These are phyloP conservation scores for Chamaecyparis obtusa DNA, from an alignment of 75 land plant species.

Conservation along the genomic window DNA sequence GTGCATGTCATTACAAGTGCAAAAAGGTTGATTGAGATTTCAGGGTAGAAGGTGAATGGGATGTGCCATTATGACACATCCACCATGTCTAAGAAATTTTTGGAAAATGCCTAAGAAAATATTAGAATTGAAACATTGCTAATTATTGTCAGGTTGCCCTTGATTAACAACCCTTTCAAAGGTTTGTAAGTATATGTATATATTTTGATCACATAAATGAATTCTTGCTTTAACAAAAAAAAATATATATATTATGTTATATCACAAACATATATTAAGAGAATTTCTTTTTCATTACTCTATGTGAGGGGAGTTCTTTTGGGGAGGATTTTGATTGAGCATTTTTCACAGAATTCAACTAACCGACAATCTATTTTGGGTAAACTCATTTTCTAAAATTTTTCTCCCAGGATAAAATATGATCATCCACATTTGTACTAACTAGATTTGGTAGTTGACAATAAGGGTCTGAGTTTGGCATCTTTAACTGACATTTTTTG, in stretches of 20 bases:
- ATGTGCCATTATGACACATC: constrained; percentile 25
- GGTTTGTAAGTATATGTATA: neutral
- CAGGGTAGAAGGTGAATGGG: neutral
- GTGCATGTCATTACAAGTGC: constrained; percentile 48
- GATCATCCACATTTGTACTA: neutral
- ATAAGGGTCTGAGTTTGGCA: neutral
- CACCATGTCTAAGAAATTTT: constrained; percentile 24
- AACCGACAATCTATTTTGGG: neutral
- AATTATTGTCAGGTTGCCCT: neutral
- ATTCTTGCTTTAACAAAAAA: neutral
- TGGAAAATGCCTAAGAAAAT: neutral
- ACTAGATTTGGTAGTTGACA: neutral
- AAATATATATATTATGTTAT: too few relatives aligned
- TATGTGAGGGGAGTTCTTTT: neutral
- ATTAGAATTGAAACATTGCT: neutral
- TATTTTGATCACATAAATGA: neutral
- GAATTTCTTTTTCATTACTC: neutral
- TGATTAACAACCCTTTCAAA: neutral
- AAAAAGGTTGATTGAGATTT: constrained; percentile 22
- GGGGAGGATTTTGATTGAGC: neutral
- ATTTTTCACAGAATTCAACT: neutral
- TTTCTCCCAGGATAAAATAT: neutral
- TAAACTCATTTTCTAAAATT: neutral
- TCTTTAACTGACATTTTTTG: neutral
- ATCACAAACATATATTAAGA: too few relatives aligned